Percentiles rank a stretch among this genome's conserved stretches.
phyloP scores from a whole-genome alignment of 345 rosid species.

The Acer campestre region DNA sequence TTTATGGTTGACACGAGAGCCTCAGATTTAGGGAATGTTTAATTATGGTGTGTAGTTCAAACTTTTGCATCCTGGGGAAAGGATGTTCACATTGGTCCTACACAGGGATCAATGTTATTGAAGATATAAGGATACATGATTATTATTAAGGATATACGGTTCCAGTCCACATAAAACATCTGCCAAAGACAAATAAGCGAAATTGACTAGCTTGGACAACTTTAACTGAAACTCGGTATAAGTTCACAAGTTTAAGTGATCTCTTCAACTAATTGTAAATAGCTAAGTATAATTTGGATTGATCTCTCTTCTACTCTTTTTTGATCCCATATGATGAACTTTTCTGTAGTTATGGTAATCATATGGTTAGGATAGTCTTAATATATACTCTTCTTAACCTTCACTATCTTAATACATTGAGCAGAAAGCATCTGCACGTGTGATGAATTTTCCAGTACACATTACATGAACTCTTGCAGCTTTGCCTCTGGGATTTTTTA shows the following conservation, averaged over 20 bases:
- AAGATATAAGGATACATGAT: not conserved
- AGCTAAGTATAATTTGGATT: not conserved
- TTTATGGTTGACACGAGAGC: not conserved
- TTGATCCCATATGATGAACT: not conserved
- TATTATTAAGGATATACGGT: not conserved
- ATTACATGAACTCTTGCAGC: not conserved
- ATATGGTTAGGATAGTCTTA: not conserved
- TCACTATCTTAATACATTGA: not conserved
- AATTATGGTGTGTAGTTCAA: not conserved
- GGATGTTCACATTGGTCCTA: not conserved
- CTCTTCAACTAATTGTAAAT: not conserved
- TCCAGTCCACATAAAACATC: not conserved
- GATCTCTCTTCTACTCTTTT: too few relatives aligned
- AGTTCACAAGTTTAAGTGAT: not conserved
- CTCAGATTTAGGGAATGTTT: not conserved
- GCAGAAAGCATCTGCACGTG: not conserved
- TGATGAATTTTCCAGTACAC: not conserved
- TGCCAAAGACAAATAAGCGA: not conserved
- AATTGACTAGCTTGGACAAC: not conserved
- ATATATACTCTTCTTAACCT: not conserved
- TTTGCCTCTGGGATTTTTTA: not conserved
- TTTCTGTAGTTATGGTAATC: not conserved
- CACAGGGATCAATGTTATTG: not conserved
- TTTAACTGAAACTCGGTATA: not conserved
- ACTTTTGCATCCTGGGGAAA: not conserved